A percentile compares a stretch with the other conserved stretches of the same genome.
These are phyloP conservation scores for Argentina anserina DNA, from an alignment of 306 rosid genomes.

Conservation along the genomic window DNA sequence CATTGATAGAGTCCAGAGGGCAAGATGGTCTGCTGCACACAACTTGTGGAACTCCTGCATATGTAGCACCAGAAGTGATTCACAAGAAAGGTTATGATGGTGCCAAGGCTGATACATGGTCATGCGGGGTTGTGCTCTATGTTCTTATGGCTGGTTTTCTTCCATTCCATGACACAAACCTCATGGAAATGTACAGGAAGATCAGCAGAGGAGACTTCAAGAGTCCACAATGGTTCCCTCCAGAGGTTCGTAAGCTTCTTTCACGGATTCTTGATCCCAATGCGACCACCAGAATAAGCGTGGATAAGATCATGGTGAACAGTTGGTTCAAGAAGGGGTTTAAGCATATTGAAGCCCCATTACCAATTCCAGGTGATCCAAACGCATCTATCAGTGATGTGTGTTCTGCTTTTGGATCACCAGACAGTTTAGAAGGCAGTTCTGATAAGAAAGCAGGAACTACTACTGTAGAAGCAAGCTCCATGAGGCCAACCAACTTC, in stretches of 20 bases:
- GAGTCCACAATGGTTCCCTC: slow-evolving; percentile 55
- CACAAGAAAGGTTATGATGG: slow-evolving; percentile 66
- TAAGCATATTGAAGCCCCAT: slow-evolving; percentile 21
- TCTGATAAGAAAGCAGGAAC: neutral
- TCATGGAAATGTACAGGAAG: slow-evolving; percentile 55
- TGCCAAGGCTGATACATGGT: slow-evolving; percentile 70
- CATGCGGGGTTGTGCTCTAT: slow-evolving; percentile 68
- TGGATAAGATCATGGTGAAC: slow-evolving; percentile 40
- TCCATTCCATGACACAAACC: slow-evolving; percentile 55
- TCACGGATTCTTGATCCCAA: slow-evolving; percentile 54
- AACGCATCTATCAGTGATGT: slow-evolving; percentile 19
- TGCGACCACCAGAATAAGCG: slow-evolving; percentile 43
- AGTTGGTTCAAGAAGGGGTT: slow-evolving; percentile 61
- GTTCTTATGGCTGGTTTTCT: slow-evolving; percentile 66
- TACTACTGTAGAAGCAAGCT: neutral
- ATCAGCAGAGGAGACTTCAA: slow-evolving; percentile 52
- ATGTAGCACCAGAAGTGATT: slow-evolving; percentile 65
- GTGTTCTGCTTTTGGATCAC: slow-evolving; percentile 24
- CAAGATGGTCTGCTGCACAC: slow-evolving; percentile 62
- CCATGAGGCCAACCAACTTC: slow-evolving; percentile 34
- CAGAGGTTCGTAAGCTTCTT: slow-evolving; percentile 46
- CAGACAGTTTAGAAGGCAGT: slow-evolving; percentile 1
- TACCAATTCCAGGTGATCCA: neutral
- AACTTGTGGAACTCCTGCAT: slow-evolving; percentile 60
- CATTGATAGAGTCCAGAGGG: slow-evolving; percentile 37